phyloP scores from a whole-genome alignment of 176 grass and related monocot genomes.

The Puccinellia tenuiflora region DNA sequence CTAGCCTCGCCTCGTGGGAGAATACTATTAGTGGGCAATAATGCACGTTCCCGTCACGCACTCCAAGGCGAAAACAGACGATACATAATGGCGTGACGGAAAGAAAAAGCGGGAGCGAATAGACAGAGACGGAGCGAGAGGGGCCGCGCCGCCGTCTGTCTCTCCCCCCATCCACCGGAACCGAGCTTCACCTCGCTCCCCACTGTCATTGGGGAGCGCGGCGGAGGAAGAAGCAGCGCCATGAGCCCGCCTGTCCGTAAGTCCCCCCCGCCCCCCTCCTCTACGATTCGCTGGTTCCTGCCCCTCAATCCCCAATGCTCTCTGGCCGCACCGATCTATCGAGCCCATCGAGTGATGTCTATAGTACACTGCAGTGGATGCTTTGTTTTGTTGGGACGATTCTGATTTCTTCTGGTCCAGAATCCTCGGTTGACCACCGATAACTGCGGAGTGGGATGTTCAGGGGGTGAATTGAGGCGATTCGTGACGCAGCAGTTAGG shows the following conservation, averaged over 20 bases:
- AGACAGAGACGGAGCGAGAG: not conserved
- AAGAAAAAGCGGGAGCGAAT: slow-evolving; percentile 17
- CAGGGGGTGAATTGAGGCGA: not conserved
- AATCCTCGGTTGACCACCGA: not conserved
- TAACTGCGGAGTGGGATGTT: not conserved
- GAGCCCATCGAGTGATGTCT: not conserved
- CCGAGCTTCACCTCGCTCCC: slow-evolving; percentile 7
- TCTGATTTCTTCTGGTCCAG: not conserved
- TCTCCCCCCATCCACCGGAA: not conserved
- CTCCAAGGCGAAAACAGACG: not conserved
- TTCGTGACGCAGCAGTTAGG: not conserved
- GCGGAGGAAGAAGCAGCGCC: not conserved
- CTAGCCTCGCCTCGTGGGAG: not conserved
- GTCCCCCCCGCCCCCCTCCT: not conserved
- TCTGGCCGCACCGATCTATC: not conserved
- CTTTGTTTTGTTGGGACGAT: not conserved
- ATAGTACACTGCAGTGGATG: not conserved
- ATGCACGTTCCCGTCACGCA: not conserved
- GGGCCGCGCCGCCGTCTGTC: not conserved
- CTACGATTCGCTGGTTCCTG: not conserved
- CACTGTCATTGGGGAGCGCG: not conserved
- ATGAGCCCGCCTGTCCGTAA: slow-evolving; percentile 32
- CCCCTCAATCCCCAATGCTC: too few relatives aligned
- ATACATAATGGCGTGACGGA: not conserved
- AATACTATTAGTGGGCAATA: not conserved